Base-by-base conservation (phyloP, 164 flowering plant species). In the Taxillus chinensis region DNA sequence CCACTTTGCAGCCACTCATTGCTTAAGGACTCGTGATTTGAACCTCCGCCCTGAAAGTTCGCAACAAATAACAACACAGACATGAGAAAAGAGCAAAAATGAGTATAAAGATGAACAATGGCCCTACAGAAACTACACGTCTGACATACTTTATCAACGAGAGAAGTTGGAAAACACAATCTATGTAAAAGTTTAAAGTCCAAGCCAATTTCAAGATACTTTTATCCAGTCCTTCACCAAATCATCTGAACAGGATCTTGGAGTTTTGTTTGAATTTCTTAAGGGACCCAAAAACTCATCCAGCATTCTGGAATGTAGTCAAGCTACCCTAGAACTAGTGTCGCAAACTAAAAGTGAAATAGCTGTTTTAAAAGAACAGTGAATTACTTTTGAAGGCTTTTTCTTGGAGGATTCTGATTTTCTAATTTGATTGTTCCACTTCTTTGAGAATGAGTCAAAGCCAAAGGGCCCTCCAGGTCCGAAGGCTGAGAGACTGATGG, bases 1-100 rank as follows among this genome's bases (percentile, higher is more conserved):
- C 99, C 99, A 39, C 60, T 81, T 82, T 87, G 75, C 59, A 93
- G 71, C 99, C 99, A 93, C 69, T 93, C 96, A 57, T 83, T 81
- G 74, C 97, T 71, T 75, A 80, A 16, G n/a, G 97, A 82, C 71
- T 93, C 97, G n/a, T 93, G 98, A 10, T 82, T 79, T 12, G 87
- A 76, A 4, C 73, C 70, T 53, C 84, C 83, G 67, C 78, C 79
- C 96, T 87, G 85, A 65, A 62, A 68, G 3, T 63, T 41, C 45
- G 45, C 45, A 51, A 63, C 17, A 59, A 15, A 5, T 12, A 16
- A 53, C 49, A 17, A 27, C 27, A 0, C 0, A 27, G 27, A 0
- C 27, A 27, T 27, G 27, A 27, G 2, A 64, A 12, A 12, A 55
- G 57, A 38, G 15, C 5, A 41, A 62, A 12, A n/a, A 45, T 27